phyloP scores from a whole-genome alignment of 805 yeast species.

The Kluyveromyces siamensis region DNA sequence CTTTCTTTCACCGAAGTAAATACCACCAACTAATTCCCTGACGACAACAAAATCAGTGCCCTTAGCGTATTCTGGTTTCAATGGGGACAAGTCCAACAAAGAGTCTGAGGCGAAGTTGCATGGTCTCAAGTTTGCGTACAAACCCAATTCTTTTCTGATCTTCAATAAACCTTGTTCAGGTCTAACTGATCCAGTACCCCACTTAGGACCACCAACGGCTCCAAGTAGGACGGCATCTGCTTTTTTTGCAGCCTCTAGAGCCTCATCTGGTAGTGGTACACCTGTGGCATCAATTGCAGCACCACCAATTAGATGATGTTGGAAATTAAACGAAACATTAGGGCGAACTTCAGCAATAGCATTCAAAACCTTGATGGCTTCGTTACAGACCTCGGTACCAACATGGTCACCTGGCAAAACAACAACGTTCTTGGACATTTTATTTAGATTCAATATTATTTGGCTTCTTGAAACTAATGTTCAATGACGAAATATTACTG shows the following conservation, averaged over 20 bases:
- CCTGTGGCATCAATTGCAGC: slow-evolving; percentile 98
- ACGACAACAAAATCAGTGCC: slow-evolving; percentile 93
- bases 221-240: slow-evolving; percentile 96
- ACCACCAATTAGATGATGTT: slow-evolving; percentile 89
- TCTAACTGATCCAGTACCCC: slow-evolving; percentile 96
- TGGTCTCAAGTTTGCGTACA: slow-evolving; percentile 95
- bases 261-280: slow-evolving; percentile 75
- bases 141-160: slow-evolving; percentile 87
- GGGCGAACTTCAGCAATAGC: slow-evolving; percentile 60
- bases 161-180: slow-evolving; percentile 95
- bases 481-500: neutral
- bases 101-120: slow-evolving; percentile 86
- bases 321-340: slow-evolving; percentile 58
- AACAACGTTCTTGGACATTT: slow-evolving; percentile 57
- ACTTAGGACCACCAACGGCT: slow-evolving; percentile 98
- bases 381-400: slow-evolving; percentile 81
- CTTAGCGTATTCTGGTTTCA: slow-evolving; percentile 71
- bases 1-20: slow-evolving; percentile 90
- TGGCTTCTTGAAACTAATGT: neutral
- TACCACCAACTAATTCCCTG: slow-evolving; percentile 96
- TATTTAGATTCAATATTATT: neutral
- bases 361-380: slow-evolving; percentile 84
- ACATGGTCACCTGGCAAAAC: slow-evolving; percentile 96
- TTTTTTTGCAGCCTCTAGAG: slow-evolving; percentile 71
- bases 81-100: slow-evolving; percentile 77